Evolutionary conservation across 352 stramenopile species (phyloP).

Genomic region (Thalassiosira livingstoniorum): DNA sequence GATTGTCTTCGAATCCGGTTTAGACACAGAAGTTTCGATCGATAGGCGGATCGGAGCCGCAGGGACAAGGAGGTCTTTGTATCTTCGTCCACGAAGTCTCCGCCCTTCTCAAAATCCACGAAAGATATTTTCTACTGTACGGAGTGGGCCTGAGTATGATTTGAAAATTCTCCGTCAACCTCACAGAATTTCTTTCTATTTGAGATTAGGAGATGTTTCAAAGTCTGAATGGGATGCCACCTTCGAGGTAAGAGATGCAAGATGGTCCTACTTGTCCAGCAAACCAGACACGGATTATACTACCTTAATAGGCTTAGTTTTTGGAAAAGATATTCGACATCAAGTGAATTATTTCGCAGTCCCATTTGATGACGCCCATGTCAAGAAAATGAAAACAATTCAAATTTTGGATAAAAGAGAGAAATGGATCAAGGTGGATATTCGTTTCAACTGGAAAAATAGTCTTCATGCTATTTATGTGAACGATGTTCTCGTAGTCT

Average conservation of each 20-base stretch:
- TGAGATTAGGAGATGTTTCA: constrained; percentile 39
- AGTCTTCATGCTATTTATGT: constrained; percentile 90
- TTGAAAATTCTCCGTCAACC: constrained; percentile 35
- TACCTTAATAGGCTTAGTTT: constrained; percentile 54
- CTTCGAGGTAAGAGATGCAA: constrained; percentile 65
- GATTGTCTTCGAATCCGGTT: constrained; percentile 32
- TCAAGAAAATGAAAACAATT: constrained; percentile 52
- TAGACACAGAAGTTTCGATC: constrained; percentile 43
- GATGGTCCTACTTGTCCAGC: constrained; percentile 62
- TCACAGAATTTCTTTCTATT: constrained; percentile 48
- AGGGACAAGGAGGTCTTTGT: constrained; percentile 57
- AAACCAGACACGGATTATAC: constrained; percentile 52
- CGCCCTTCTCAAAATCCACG: constrained; percentile 36
- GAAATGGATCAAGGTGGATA: constrained; percentile 95
- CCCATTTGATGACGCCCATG: constrained; percentile 59
- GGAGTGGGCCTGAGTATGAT: constrained; percentile 61
- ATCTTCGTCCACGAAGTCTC: constrained; percentile 36
- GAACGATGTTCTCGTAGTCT: constrained; percentile 90
- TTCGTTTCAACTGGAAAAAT: constrained; percentile 89
- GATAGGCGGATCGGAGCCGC: constrained; percentile 39
- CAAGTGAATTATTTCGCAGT: constrained; percentile 83
- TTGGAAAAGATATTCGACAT: constrained; percentile 64
- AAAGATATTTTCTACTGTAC: constrained; percentile 33
- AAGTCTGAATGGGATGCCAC: constrained; percentile 55
- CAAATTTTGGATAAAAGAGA: constrained; percentile 72